These are phyloP conservation scores for Apiospora phragmitis DNA, from an alignment of 2,329 filamentous ascomycete genomes.

Conservation along the genomic window DNA sequence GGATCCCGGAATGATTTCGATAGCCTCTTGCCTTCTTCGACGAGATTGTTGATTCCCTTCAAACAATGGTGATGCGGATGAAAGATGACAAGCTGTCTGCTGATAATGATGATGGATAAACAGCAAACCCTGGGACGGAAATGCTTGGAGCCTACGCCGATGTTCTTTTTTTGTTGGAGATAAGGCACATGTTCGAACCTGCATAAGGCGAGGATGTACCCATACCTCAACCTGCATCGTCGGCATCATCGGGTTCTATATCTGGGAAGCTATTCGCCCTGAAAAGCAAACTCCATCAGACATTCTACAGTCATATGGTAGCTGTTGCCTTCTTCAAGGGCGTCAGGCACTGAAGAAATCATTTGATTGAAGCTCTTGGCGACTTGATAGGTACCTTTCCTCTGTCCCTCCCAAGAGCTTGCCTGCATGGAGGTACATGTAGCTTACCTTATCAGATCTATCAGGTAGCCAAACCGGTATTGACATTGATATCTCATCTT, in stretches of 20 bases:
- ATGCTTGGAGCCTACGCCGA: not conserved
- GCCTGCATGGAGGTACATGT: not conserved
- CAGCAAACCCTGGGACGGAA: not conserved
- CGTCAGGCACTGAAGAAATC: not conserved
- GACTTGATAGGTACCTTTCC: not conserved
- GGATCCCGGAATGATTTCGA: not conserved
- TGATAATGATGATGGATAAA: not conserved
- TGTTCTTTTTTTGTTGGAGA: not conserved
- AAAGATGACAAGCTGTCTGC: not conserved
- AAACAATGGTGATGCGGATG: not conserved
- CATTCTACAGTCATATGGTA: not conserved
- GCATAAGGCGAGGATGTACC: not conserved
- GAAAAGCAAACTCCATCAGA: not conserved
- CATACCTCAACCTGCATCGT: not conserved
- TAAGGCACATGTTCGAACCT: not conserved
- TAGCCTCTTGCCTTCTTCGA: not conserved
- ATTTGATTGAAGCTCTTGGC: not conserved
- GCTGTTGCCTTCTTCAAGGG: not conserved
- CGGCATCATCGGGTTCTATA: not conserved
- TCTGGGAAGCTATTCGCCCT: not conserved
- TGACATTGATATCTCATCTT: not conserved
- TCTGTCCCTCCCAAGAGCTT: not conserved
- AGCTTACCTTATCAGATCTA: not conserved
- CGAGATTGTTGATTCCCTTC: not conserved
- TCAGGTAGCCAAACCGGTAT: not conserved